These are phyloP conservation scores for Tarenaya hassleriana DNA, from an alignment of 345 rosid species.

Conservation along the genomic window DNA sequence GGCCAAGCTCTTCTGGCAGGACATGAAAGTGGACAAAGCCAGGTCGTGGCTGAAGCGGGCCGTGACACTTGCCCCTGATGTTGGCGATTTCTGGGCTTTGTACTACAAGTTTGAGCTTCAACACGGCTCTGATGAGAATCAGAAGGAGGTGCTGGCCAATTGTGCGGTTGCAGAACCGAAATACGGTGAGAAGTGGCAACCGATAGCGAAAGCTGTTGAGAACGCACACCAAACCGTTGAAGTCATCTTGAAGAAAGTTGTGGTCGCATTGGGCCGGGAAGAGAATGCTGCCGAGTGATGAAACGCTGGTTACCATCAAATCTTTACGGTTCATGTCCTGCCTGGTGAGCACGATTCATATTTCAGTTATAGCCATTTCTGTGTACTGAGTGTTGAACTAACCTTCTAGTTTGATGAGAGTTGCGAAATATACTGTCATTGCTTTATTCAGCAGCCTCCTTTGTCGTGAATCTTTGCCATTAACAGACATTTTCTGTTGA, in stretches of 20 bases:
- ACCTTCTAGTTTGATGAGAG: too few species aligned
- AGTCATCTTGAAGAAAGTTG: constrained; percentile 70
- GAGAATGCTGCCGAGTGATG: constrained; percentile 56
- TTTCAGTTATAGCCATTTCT: constrained; percentile 4
- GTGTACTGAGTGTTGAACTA: too few species aligned
- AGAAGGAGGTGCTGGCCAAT: constrained; percentile 68
- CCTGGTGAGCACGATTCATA: constrained; percentile 8
- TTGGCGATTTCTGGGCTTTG: constrained; percentile 88
- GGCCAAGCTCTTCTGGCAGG: constrained; percentile 87
- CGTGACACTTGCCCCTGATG: constrained; percentile 72
- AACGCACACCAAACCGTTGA: constrained; percentile 81
- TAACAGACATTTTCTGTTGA: too few species aligned
- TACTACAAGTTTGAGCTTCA: constrained; percentile 87
- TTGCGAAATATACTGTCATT: too few species aligned
- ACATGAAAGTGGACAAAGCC: constrained; percentile 87
- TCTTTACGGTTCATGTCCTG: constrained; percentile 14
- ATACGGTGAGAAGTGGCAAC: constrained; percentile 91
- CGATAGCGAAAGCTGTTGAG: constrained; percentile 75
- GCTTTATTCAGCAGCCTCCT: too few species aligned
- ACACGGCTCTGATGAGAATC: constrained; percentile 70
- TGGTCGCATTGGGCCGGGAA: constrained; percentile 66
- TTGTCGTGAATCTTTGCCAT: too few species aligned
- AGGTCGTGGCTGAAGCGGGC: constrained; percentile 73
- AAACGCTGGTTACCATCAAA: constrained; percentile 26
- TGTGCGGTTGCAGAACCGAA: constrained; percentile 76